A percentile compares a stretch with the other conserved stretches of the same genome.
Conservation (phyloP, 83 land plant genomes). For the Isoetes engelmannii region DNA sequence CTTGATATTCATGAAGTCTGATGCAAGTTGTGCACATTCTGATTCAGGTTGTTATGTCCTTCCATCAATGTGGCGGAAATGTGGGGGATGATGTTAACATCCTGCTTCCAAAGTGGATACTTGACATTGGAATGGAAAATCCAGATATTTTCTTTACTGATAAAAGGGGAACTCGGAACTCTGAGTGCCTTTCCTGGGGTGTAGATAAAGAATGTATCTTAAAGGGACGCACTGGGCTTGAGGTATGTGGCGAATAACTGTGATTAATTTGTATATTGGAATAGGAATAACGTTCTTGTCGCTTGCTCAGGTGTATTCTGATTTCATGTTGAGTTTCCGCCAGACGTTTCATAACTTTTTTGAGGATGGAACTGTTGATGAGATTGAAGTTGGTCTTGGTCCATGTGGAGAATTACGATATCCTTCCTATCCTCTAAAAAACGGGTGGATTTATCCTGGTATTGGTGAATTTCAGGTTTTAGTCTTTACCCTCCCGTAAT, state of each 20-base stretch:
- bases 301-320: conserved; percentile 77
- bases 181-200: conserved; percentile 88
- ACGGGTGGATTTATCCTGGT: conserved; percentile 90
- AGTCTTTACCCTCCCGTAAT: too few species aligned
- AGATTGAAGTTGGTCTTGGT: conserved; percentile 82
- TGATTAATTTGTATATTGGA: too few species aligned
- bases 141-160: conserved; percentile 89
- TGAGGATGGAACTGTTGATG: conserved; percentile 58
- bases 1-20: too few species aligned
- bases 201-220: conserved; percentile 74
- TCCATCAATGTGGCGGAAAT: conserved; percentile 71
- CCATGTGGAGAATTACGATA: conserved; percentile 80
- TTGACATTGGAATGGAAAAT: conserved; percentile 77
- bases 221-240: conserved; percentile 77
- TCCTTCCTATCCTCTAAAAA: conserved; percentile 70
- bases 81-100: conserved; percentile 50
- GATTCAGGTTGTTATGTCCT: conserved; percentile 75
- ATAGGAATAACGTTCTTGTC: conserved; percentile 2
- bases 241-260: conserved; percentile 36
- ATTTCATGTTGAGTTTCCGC: conserved; percentile 88
- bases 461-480: conserved; percentile 80
- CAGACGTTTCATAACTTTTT: conserved; percentile 75
- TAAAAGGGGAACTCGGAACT: conserved; percentile 72
- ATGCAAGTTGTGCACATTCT: too few species aligned
- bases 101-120: conserved; percentile 72